Percentiles rank a stretch among this genome's conserved stretches.
Conservation (phyloP, 139 green algal genomes). For the Edaphochlamys debaryana region DNA sequence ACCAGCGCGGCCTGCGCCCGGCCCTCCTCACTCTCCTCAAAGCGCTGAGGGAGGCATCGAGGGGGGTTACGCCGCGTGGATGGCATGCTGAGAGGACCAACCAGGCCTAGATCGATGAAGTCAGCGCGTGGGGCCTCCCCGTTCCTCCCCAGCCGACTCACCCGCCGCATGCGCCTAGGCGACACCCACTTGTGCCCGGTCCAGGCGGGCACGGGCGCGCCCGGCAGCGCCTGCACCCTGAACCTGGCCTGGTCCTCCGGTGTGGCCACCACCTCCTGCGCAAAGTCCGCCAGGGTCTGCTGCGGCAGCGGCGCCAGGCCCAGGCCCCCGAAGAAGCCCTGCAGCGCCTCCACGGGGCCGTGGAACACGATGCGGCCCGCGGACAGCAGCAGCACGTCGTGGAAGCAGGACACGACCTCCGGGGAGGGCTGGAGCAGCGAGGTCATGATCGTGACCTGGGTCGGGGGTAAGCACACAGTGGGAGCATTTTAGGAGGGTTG, state of each 20-base stretch:
- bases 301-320: slow-evolving; percentile 47
- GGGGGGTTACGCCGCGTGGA: too few relatives aligned
- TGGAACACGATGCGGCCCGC: slow-evolving; percentile 63
- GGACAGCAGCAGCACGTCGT: slow-evolving; percentile 69
- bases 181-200: background rate
- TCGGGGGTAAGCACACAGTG: background rate
- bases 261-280: too few relatives aligned
- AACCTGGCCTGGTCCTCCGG: too few relatives aligned
- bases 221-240: too few relatives aligned
- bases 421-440: slow-evolving; percentile 88
- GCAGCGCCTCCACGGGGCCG: slow-evolving; percentile 57
- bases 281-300: slow-evolving; percentile 81
- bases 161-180: background rate
- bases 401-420: slow-evolving; percentile 73
- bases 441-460: slow-evolving; percentile 66
- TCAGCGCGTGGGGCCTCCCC: too few relatives aligned
- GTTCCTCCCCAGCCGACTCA: too few relatives aligned
- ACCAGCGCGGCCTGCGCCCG: too few relatives aligned
- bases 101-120: too few relatives aligned
- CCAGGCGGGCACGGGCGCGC: too few relatives aligned
- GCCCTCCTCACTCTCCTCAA: slow-evolving; percentile 3
- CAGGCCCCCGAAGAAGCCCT: slow-evolving; percentile 70
- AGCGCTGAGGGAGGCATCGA: too few relatives aligned
- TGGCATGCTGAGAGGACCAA: too few relatives aligned
- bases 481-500: too few relatives aligned